phyloP scores from a whole-genome alignment of 805 yeast species.

The Saccharomycopsis sp. region DNA sequence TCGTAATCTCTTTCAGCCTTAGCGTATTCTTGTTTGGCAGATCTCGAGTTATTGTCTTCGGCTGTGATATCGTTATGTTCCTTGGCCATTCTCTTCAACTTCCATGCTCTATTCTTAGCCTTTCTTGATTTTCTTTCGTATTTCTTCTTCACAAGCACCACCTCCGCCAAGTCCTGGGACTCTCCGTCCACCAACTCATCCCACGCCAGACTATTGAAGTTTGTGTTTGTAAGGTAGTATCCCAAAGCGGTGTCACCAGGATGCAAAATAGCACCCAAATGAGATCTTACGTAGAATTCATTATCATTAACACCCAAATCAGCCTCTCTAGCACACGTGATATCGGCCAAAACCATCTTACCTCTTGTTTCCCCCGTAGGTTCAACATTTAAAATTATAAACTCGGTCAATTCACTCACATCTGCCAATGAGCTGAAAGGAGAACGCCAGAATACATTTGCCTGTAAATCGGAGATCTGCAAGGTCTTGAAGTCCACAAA shows the following conservation, averaged over 20 bases:
- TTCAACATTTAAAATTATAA: slow-evolving; percentile 88
- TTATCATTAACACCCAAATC: slow-evolving; percentile 85
- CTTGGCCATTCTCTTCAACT: slow-evolving; percentile 93
- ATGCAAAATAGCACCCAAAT: slow-evolving; percentile 88
- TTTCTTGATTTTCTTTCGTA: slow-evolving; percentile 74
- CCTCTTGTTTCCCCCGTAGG: slow-evolving; percentile 79
- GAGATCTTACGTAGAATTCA: slow-evolving; percentile 80
- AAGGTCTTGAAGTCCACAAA: slow-evolving; percentile 80
- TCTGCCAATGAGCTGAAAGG: slow-evolving; percentile 77
- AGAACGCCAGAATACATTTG: slow-evolving; percentile 71
- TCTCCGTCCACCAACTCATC: slow-evolving; percentile 52
- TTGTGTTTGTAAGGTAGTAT: slow-evolving; percentile 76
- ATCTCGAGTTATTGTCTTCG: slow-evolving; percentile 51
- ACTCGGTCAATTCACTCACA: slow-evolving; percentile 72
- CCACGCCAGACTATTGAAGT: slow-evolving; percentile 83
- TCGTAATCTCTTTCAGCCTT: slow-evolving; percentile 94
- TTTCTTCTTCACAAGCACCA: slow-evolving; percentile 79
- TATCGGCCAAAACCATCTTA: slow-evolving; percentile 77
- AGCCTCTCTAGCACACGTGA: slow-evolving; percentile 80
- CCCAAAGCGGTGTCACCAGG: slow-evolving; percentile 97
- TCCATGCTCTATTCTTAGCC: slow-evolving; percentile 78
- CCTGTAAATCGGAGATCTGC: slow-evolving; percentile 66
- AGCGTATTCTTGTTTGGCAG: slow-evolving; percentile 82
- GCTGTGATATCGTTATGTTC: slow-evolving; percentile 89
- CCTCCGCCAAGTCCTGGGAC: slow-evolving; percentile 68